Base-by-base conservation (phyloP, 176 grass and related monocot genomes). In the Cymbopogon citratus region DNA sequence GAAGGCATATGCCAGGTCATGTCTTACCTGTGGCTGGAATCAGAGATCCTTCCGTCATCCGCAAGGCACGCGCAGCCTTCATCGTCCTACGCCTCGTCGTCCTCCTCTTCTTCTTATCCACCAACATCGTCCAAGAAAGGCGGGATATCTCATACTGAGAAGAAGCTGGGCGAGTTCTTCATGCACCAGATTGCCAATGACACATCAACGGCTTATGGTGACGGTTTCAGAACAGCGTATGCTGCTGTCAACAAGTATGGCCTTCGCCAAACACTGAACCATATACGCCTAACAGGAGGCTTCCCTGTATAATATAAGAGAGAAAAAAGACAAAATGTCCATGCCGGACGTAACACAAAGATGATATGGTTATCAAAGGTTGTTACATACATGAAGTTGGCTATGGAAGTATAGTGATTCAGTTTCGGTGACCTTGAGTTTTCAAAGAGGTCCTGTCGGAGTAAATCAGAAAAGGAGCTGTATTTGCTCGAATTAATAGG, bases 1-100 rank as follows among this genome's bases (percentile, higher is more conserved):
- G 92, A 93, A 89, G 95, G 95, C 69, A 94, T 94, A 89, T 98
- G 95, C 83, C 92, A 98, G 80, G 92, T 98, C 28, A 91, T 98
- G 79, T 89, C 90, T 73, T 89, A 95, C 80, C 64, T 95, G 71
- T 99, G 96, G 96, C 85, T 99, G 25, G 96, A 99, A 66, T 95
- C 96, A 9, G 96, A 99, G 87, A 90, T 91, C 46, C 74, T 97
- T 73, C 92, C 96, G n/a, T 85, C 74, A 67, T 80, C 80, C 49
- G 70, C 81, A 34, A 85, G 66, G 18, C 82, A 82, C 10, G 16
- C 69, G 3, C 71, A 87, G 12, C 83, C 84, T 73, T 89, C 94
- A 31, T 85, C 92, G 19, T 89, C 85, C 64, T 91, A 85, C 0
- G 83, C 90, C 27, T 92, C 89, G 18, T 95, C 88, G 9, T 97